Conservation (phyloP, 177 flowering plant species). For the Tripterygium wilfordii region DNA sequence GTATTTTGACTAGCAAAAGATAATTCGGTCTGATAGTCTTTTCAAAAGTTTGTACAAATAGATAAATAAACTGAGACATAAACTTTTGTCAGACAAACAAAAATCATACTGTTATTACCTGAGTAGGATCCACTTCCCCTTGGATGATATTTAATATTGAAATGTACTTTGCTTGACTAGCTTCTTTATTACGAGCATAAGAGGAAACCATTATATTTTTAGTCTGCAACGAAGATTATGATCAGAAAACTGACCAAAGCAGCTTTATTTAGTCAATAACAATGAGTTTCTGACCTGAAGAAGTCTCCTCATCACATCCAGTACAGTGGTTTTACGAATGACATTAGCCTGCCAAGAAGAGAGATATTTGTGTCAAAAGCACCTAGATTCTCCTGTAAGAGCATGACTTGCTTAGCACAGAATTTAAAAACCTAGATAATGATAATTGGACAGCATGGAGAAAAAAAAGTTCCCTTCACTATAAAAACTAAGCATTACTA, state of each 20-base stretch:
- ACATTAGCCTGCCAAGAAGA: conserved; percentile 81
- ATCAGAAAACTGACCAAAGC: conserved; percentile 16
- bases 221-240: conserved; percentile 48
- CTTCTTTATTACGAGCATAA: conserved; percentile 94
- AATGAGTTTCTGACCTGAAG: conserved; percentile 58
- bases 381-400: neutral
- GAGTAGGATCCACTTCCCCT: conserved; percentile 99
- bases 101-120: too few species aligned
- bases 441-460: too few species aligned
- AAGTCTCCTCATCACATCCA: conserved; percentile 99
- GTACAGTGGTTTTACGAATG: conserved; percentile 94
- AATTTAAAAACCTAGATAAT: neutral
- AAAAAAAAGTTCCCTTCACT: too few species aligned
- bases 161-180: conserved; percentile 97
- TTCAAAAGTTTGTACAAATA: too few species aligned
- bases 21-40: too few species aligned
- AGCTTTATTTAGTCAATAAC: neutral
- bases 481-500: too few species aligned
- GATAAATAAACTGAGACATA: too few species aligned
- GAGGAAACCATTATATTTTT: conserved; percentile 99
- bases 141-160: conserved; percentile 97
- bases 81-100: too few species aligned
- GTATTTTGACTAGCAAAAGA: too few species aligned
- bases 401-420: neutral
- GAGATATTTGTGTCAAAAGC: conserved; percentile 1